phyloP scores from a whole-genome alignment of 83 land plant genomes.

The Picea abies region DNA sequence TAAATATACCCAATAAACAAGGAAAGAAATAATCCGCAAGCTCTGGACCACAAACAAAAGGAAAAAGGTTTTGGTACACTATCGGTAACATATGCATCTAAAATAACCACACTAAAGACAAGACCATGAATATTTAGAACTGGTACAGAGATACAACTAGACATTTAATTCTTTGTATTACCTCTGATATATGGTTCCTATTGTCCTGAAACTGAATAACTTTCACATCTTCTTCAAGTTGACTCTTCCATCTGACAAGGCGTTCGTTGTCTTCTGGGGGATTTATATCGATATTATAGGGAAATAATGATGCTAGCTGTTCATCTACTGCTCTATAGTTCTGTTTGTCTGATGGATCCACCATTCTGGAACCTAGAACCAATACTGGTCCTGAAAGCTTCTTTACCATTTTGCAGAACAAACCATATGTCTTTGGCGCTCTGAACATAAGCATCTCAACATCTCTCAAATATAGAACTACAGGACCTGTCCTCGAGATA shows the following conservation, averaged over 20 bases:
- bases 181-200: conserved; percentile 81
- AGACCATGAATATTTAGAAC: too few relatives aligned
- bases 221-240: conserved; percentile 87
- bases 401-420: conserved; percentile 67
- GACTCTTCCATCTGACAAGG: conserved; percentile 80
- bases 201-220: conserved; percentile 77
- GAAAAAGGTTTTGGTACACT: too few relatives aligned
- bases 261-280: conserved; percentile 76
- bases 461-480: conserved; percentile 80
- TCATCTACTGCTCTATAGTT: conserved; percentile 42
- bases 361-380: conserved; percentile 73
- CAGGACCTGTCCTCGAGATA: conserved; percentile 56
- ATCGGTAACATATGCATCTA: too few relatives aligned
- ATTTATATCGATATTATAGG: conserved; percentile 77
- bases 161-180: not conserved
- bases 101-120: too few relatives aligned
- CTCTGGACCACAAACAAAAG: too few relatives aligned
- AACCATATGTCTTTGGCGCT: conserved; percentile 40
- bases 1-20: too few relatives aligned
- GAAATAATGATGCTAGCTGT: conserved; percentile 50
- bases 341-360: conserved; percentile 21
- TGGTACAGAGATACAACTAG: too few relatives aligned
- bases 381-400: conserved; percentile 71
- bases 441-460: too few relatives aligned
- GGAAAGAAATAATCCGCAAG: too few relatives aligned